Base-by-base conservation (phyloP, 345 rosid genomes). In the Acer yangbiense region DNA sequence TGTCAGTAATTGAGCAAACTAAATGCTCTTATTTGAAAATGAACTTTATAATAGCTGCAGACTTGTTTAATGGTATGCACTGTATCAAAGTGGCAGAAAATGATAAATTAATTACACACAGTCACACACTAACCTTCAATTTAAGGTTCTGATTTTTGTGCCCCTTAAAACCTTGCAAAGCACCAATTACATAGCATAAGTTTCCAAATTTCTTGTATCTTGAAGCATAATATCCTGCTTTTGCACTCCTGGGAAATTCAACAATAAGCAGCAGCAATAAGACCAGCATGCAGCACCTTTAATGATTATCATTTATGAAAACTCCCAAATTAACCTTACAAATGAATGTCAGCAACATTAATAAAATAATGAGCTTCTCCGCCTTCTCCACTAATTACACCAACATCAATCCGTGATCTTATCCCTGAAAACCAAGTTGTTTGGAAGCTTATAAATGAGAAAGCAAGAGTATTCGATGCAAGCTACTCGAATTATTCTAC, bases 301-400 rank as follows among this genome's bases (percentile, higher is more conserved):
- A 21, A 65, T 39, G 21, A 66, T 57, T 29, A 11, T 52, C 44
- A 68, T 68, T 74, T 58, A 43, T 70, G 43, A 77, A 78, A 81
- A 39, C 68, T 61, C 67, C 21, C 55, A 66, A 76, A 75, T 79
- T 79, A 79, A 80, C 32, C 92, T 87, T 92, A 96, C 99, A 96
- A 83, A 87, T 96, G 99, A 86, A 91, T 79, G 85, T 96, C 98
- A n/a, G 98, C 99, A 63, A 91, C 98, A 69, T 96, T 96, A 63
- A 96, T 79, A 79, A 92, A 96, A 86, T 94, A 92, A 80, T 94
- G 98, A 44, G 80, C 76, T 76, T 84, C 93, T 75, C 63, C 88
- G 71, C 82, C 86, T 78, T 82, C 90, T 72, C 90, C 81, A 60
- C 25, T 73, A 73, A 96, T 89, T 65, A 92, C 89, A 77, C 98